Base-by-base conservation (phyloP, 768 basidiomycete genomes). In the Gloeopeniophorella convolvens region DNA sequence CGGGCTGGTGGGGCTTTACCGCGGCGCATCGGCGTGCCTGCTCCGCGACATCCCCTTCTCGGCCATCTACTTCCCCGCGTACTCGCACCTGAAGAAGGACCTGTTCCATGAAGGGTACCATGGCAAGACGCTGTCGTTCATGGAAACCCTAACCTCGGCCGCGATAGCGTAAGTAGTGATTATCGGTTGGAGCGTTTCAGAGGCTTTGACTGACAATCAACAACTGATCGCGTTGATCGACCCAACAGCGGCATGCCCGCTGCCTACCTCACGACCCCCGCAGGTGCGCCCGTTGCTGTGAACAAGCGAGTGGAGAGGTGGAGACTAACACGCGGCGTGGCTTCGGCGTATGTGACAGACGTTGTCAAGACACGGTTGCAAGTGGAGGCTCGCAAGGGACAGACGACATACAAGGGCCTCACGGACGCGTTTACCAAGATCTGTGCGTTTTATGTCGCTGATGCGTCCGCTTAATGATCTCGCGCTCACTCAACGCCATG, bases 291-390 rank as follows among this genome's bases (percentile, higher is more conserved):
- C 34, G 39, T 44, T 40, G 16, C 15, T 13, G 12, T 5, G 12
- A 28, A n/a, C 16, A 21, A 21, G 34, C 33, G 27, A 36, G 37
- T 43, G 30, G 30, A 27, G 28, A 44, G 24, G 43, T 43, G 51
- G 33, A 41, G 32, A 41, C 45, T 58, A 42, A 59, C 50, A 56
- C 50, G 53, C 50, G 16, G 27, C 42, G 48, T 36, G 42, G n/a
- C n/a, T 24, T 26, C 21, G 13, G 35, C 34, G 12, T 16, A 12
- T 48, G 30, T 48, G 50, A 51, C 65, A 87, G 95, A 99, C 68
- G 96, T 98, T 54, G 89, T 98, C 63, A 98, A 99, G 78, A 98
- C 96, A 13, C 80, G 94, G 40, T 70, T 98, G 58, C 95, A 98
- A 65, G 85, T 90, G 10, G 96, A 98, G 65, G 86, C 91, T 35